These are phyloP conservation scores for Saccharomycodes ludwigii DNA, from an alignment of 805 yeast genomes.

Conservation along the genomic window DNA sequence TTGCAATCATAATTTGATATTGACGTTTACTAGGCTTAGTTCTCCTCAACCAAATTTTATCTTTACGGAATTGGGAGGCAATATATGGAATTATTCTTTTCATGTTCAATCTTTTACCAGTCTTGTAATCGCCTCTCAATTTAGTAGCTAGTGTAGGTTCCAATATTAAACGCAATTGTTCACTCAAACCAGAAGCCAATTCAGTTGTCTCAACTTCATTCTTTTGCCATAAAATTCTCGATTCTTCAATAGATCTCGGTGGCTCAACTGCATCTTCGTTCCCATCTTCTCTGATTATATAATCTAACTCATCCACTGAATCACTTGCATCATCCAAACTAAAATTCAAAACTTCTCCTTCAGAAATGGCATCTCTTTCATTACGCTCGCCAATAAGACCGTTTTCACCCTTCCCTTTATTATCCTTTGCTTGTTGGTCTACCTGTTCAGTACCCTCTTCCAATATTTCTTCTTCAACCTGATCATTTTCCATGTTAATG, in stretches of 20 bases:
- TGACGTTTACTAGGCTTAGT: conserved; percentile 96
- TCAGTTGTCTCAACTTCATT: conserved; percentile 83
- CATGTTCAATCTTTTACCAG: conserved; percentile 95
- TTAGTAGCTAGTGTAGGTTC: conserved; percentile 97
- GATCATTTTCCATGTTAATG: conserved; percentile 1
- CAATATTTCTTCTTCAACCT: conserved; percentile 13
- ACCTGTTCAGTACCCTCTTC: conserved; percentile 21
- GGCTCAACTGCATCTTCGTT: conserved; percentile 23
- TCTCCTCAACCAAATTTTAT: conserved; percentile 95
- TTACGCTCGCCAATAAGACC: conserved; percentile 39
- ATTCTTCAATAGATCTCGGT: conserved; percentile 45
- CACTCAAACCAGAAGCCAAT: conserved; percentile 75
- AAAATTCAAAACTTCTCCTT: conserved; percentile 3
- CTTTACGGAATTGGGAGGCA: conserved; percentile 95
- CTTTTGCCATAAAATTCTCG: conserved; percentile 68
- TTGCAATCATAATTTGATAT: conserved; percentile 93
- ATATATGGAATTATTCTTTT: conserved; percentile 94
- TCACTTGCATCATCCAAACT: conserved; percentile 18
- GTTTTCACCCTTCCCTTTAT: conserved; percentile 36
- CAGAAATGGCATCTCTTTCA: conserved; percentile 25
- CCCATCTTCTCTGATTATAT: conserved; percentile 23
- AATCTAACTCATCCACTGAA: conserved; percentile 21
- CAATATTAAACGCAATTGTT: conserved; percentile 80
- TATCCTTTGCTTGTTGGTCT: conserved; percentile 24
- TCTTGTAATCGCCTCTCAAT: conserved; percentile 87